Evolutionary conservation across 768 basidiomycete species (phyloP).

Genomic region (Kwoniella newhampshirensis): DNA sequence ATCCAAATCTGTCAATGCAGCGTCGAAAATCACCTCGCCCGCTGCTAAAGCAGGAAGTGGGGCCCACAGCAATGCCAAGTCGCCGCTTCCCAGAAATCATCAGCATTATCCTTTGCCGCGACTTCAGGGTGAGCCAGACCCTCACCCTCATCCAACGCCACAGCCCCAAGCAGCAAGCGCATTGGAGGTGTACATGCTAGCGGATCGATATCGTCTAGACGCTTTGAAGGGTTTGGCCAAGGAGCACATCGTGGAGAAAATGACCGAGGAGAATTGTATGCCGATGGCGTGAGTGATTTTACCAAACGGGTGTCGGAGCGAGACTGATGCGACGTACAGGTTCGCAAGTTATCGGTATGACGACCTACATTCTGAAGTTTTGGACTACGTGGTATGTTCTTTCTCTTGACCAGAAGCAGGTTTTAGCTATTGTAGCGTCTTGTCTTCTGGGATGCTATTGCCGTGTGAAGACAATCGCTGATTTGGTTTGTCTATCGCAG

Average conservation of each 20-base stretch:
- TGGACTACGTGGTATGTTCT: conserved; percentile 68
- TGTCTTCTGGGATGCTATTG: not conserved
- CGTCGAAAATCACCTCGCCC: not conserved
- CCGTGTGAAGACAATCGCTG: not conserved
- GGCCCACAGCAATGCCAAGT: conserved; percentile 15
- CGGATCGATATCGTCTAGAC: conserved; percentile 71
- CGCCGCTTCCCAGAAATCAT: no score
- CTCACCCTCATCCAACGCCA: conserved; percentile 69
- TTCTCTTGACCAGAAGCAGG: not conserved
- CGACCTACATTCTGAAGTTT: conserved; percentile 21
- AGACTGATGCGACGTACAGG: conserved; percentile 57
- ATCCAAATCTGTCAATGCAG: no score
- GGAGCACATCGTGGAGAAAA: conserved; percentile 70
- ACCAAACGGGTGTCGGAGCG: no score
- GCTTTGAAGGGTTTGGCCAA: conserved; percentile 66
- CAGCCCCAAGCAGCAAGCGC: conserved; percentile 68
- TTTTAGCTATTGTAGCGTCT: not conserved
- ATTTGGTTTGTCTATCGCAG: conserved; percentile 4
- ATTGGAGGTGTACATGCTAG: conserved; percentile 71
- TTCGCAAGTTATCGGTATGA: conserved; percentile 22
- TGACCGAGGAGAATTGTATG: conserved; percentile 68
- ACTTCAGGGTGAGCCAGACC: conserved; percentile 57
- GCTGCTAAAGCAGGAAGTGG: not conserved
- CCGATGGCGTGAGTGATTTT: conserved; percentile 65
- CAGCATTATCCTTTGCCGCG: conserved; percentile 9